A percentile compares a stretch with the other conserved stretches of the same genome.
Evolutionary conservation across 2,329 filamentous ascomycete genomes (phyloP).

Genomic region (Anisogramma anomala): DNA sequence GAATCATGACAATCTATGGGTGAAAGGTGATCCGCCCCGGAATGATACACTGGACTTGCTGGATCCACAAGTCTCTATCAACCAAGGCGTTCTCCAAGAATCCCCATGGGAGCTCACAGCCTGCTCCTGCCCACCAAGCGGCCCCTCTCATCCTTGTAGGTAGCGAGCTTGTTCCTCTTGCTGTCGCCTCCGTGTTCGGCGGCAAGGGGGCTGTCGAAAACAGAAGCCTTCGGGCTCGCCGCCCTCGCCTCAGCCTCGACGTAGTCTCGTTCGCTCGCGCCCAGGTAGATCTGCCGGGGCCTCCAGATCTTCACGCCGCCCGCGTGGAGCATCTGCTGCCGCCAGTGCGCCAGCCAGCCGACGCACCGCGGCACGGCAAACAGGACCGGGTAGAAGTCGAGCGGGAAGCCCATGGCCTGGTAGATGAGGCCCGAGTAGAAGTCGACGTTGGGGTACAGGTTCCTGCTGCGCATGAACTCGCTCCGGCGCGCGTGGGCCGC

Average conservation of each 20-base stretch:
- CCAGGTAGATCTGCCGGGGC: constrained; percentile 36
- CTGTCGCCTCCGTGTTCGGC: constrained; percentile 32
- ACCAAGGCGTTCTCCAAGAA: background rate
- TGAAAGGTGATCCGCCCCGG: no score
- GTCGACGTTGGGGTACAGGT: constrained; percentile 40
- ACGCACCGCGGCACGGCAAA: constrained; percentile 40
- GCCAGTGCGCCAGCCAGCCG: constrained; percentile 41
- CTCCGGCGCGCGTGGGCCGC: constrained; percentile 33
- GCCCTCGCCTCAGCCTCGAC: constrained; percentile 26
- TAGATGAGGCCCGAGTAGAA: constrained; percentile 42
- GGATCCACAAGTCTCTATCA: background rate
- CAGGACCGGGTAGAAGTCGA: constrained; percentile 40
- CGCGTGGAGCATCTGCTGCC: constrained; percentile 36
- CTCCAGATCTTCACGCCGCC: constrained; percentile 40
- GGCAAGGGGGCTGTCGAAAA: constrained; percentile 26
- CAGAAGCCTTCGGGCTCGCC: constrained; percentile 21
- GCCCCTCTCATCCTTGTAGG: constrained; percentile 28
- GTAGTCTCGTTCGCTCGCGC: constrained; percentile 33
- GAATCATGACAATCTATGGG: background rate
- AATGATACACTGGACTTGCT: background rate
- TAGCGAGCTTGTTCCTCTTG: constrained; percentile 30
- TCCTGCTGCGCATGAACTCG: constrained; percentile 37
- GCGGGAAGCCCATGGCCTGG: constrained; percentile 40
- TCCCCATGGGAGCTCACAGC: constrained; percentile 14
- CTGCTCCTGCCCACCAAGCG: constrained; percentile 20